These are phyloP conservation scores for Sesbania bispinosa DNA, from an alignment of 306 rosid genomes.

Conservation along the genomic window DNA sequence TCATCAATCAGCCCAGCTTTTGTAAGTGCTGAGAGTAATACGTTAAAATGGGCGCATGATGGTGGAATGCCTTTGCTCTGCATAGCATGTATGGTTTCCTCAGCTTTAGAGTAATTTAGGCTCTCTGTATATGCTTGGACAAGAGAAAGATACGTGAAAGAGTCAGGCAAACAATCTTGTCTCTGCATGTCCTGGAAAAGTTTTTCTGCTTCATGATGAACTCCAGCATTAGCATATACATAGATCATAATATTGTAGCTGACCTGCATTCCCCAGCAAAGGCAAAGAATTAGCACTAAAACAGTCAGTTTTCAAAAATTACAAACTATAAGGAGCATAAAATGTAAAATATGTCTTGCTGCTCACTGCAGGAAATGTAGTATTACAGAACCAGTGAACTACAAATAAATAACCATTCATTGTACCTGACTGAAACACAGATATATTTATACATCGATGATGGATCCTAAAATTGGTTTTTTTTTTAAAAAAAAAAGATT, in stretches of 20 bases:
- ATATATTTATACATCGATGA: background rate
- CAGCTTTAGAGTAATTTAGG: slow-evolving; percentile 57
- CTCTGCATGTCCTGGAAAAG: slow-evolving; percentile 63
- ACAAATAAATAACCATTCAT: background rate
- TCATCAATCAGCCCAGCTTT: slow-evolving; percentile 62
- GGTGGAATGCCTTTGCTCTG: slow-evolving; percentile 51
- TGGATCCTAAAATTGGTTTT: background rate
- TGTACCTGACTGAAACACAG: background rate
- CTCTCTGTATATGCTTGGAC: slow-evolving; percentile 65
- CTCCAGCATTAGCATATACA: slow-evolving; percentile 73
- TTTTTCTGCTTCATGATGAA: slow-evolving; percentile 53
- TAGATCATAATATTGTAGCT: slow-evolving; percentile 87
- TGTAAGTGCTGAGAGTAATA: slow-evolving; percentile 52
- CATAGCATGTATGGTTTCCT: slow-evolving; percentile 64
- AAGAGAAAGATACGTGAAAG: slow-evolving; percentile 69
- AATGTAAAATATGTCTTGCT: background rate
- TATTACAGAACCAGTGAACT: background rate
- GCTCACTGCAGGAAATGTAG: background rate
- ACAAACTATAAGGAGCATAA: background rate
- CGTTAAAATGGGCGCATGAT: slow-evolving; percentile 72
- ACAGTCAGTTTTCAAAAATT: background rate
- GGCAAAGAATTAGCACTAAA: slow-evolving; percentile 22
- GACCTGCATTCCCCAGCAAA: slow-evolving; percentile 54
- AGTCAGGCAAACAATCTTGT: slow-evolving; percentile 62
- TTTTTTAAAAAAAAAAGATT: background rate